A percentile compares a stretch with the other conserved stretches of the same genome.
phyloP scores from a whole-genome alignment of 805 yeast genomes.

The Metschnikowia peoriensis region DNA sequence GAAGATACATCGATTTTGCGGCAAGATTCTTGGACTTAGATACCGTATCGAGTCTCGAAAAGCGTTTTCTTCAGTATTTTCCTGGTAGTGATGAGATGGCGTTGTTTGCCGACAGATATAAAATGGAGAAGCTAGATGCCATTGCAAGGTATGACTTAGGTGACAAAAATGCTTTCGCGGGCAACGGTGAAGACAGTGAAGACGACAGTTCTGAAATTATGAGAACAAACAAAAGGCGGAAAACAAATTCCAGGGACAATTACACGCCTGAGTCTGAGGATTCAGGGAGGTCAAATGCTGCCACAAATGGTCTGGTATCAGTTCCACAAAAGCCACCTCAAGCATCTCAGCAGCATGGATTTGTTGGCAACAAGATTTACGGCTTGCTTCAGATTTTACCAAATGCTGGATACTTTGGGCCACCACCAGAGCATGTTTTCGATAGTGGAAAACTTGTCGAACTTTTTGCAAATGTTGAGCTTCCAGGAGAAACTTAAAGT shows the following conservation, averaged over 20 bases:
- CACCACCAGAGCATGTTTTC: conserved; percentile 48
- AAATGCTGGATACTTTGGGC: conserved; percentile 53
- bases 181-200: conserved; percentile 9
- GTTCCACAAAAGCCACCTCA: conserved; percentile 10
- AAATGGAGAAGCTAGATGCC: conserved; percentile 35
- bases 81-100: conserved; percentile 52
- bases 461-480: conserved; percentile 30
- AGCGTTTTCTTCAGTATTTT: conserved; percentile 62
- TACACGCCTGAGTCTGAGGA: conserved; percentile 12
- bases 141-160: conserved; percentile 39
- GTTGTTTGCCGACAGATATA: conserved; percentile 39
- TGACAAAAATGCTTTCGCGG: conserved; percentile 7
- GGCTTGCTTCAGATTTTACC: conserved; percentile 59
- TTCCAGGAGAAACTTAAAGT: conserved; percentile 14
- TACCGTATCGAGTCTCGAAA: conserved; percentile 64
- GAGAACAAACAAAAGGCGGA: conserved; percentile 16
- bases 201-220: conserved; percentile 14
- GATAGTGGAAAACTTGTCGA: conserved; percentile 53
- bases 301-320: conserved; percentile 1
- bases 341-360: conserved; percentile 19
- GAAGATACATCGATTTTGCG: conserved; percentile 63
- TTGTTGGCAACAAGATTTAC: conserved; percentile 34
- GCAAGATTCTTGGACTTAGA: conserved; percentile 66
- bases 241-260: conserved; percentile 10
- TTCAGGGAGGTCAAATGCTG: not conserved